phyloP scores from a whole-genome alignment of 768 basidiomycete species.

The Suillus weaverae region DNA sequence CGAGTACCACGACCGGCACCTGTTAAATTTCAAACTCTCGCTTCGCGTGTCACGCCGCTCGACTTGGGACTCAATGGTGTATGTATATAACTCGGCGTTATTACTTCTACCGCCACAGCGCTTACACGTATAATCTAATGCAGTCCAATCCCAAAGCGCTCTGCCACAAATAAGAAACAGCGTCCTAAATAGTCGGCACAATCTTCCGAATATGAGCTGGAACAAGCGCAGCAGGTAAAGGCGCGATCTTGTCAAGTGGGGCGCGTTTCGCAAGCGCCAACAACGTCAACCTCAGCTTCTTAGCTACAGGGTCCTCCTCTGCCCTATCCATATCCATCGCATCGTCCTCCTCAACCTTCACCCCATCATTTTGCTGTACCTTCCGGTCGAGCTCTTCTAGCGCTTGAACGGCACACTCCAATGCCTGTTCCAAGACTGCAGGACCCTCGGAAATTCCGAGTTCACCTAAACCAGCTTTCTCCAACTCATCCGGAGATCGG shows the following conservation, averaged over 20 bases:
- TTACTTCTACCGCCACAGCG: not conserved
- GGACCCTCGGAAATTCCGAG: slow-evolving; percentile 37
- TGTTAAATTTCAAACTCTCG: too few species aligned
- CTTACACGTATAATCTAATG: not conserved
- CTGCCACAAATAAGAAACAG: not conserved
- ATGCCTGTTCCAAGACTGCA: slow-evolving; percentile 53
- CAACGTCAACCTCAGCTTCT: slow-evolving; percentile 68
- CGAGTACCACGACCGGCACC: too few species aligned
- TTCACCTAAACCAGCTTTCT: slow-evolving; percentile 18
- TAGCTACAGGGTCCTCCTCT: slow-evolving; percentile 50
- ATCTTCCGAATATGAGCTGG: slow-evolving; percentile 64
- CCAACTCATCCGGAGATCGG: slow-evolving; percentile 40
- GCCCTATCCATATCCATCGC: slow-evolving; percentile 24
- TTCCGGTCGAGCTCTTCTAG: slow-evolving; percentile 46
- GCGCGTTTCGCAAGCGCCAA: slow-evolving; percentile 78
- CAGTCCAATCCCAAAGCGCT: not conserved
- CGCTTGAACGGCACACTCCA: slow-evolving; percentile 56
- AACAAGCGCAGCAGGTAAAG: slow-evolving; percentile 61
- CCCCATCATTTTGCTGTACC: slow-evolving; percentile 17
- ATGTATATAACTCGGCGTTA: too few species aligned
- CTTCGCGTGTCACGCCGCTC: too few species aligned
- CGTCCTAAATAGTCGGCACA: slow-evolving; percentile 48
- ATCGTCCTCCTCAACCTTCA: slow-evolving; percentile 5
- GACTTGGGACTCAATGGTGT: too few species aligned
- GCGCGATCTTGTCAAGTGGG: slow-evolving; percentile 69